Percentiles rank a stretch among this genome's conserved stretches.
These are phyloP conservation scores for Fraxinus dipetala DNA, from an alignment of 305 asterid species.

Conservation along the genomic window DNA sequence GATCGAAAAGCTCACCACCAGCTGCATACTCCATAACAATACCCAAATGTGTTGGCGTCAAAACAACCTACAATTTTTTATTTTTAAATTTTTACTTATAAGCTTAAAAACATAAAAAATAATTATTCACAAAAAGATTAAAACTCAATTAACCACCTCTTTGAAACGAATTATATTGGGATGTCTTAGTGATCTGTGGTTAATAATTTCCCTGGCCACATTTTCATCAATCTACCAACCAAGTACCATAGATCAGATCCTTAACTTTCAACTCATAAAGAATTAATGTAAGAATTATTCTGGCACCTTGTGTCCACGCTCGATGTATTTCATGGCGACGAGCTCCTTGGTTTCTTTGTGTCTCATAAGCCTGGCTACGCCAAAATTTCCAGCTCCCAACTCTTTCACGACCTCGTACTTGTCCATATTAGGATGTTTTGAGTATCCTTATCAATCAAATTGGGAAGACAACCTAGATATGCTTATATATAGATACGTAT, in stretches of 20 bases:
- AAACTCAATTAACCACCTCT: conserved; percentile 51
- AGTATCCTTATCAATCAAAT: neutral
- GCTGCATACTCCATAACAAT: conserved; percentile 95
- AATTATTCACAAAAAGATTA: neutral
- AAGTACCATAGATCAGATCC: neutral
- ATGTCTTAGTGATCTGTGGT: conserved; percentile 85
- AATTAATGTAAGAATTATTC: neutral
- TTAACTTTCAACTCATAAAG: neutral
- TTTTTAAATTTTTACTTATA: neutral
- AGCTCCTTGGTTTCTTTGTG: conserved; percentile 83
- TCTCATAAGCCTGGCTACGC: conserved; percentile 76
- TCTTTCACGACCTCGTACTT: conserved; percentile 77
- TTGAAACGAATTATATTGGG: conserved; percentile 90
- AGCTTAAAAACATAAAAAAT: neutral
- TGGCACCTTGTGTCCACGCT: conserved; percentile 74
- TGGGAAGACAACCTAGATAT: neutral
- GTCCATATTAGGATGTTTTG: conserved; percentile 41
- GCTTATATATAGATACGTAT: neutral
- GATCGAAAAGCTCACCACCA: conserved; percentile 89
- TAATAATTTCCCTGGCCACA: conserved; percentile 85
- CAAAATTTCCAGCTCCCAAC: conserved; percentile 87
- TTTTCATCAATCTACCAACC: conserved; percentile 76
- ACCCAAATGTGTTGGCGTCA: conserved; percentile 79
- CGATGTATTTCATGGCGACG: conserved; percentile 85
- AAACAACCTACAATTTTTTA: conserved; percentile 44